Conservation (phyloP, 257 asterid species). For the Paulownia fortunei region DNA sequence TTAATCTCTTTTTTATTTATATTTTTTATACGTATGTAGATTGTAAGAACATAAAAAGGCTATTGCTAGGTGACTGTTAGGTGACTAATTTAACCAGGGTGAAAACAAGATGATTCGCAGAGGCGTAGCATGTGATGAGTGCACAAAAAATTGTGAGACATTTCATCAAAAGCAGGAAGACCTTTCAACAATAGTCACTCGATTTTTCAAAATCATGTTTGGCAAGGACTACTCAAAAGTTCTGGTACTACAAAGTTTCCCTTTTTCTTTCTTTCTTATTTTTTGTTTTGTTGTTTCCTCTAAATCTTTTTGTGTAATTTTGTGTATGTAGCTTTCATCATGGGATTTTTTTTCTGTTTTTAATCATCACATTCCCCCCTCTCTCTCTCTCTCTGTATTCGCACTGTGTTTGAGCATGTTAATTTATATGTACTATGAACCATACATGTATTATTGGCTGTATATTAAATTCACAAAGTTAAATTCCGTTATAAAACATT, state of each 20-base stretch:
- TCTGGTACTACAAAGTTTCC: conserved; percentile 34
- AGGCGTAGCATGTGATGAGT: conserved; percentile 15
- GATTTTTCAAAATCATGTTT: conserved; percentile 38
- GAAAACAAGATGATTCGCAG: conserved; percentile 20
- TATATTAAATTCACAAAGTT: not conserved
- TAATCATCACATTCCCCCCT: not conserved
- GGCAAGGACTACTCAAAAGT: conserved; percentile 18
- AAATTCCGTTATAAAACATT: not conserved
- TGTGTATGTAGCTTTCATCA: not conserved
- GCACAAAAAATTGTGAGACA: conserved; percentile 10
- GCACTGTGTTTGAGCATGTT: not conserved
- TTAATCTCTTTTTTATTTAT: not conserved
- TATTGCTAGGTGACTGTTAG: not conserved
- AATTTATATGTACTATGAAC: not conserved
- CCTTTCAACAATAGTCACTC: not conserved
- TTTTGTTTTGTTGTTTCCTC: not conserved
- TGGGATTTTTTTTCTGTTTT: not conserved
- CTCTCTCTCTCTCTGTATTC: not conserved
- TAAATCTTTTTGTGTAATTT: not conserved
- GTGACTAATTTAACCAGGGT: not conserved
- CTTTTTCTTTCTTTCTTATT: not conserved
- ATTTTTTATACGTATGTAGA: not conserved
- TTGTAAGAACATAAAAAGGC: not conserved
- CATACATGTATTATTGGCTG: not conserved
- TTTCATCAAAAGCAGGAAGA: conserved; percentile 14